Base-by-base conservation (phyloP, 1,284 basidiomycete genomes). In the Bondarzewia mesenterica region DNA sequence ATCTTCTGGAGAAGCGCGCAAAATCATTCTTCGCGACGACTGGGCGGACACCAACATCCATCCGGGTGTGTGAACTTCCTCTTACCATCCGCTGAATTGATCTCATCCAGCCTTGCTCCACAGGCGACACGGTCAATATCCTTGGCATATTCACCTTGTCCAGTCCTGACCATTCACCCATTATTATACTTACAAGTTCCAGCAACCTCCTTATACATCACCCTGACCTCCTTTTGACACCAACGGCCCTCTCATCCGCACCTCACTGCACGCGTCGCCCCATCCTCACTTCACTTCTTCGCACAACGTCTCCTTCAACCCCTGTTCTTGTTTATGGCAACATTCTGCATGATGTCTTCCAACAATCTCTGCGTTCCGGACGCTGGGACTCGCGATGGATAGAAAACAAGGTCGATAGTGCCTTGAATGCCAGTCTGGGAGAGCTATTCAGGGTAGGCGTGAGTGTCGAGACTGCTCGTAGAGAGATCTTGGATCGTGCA, bases 341-440 rank as follows among this genome's bases (percentile, higher is more conserved):
- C 55, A 82, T 96, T 60, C 73, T 95, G 3, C 93, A 97, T 58
- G 84, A 90, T 53, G 82, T 95, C 18, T 81, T 94, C 68, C 92
- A 97, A 61, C 69, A 72, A 0, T 91, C 89, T 54, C 68, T 96
- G 27, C 64, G 62, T 27, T 71, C 75, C 36, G 66, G 68, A 10
- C 64, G 65, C 21, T 89, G 86, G 85, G 82, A 82, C 43, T 71
- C 77, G 27, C 52, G 56, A 14, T 82, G 72, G 57, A 66, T 89
- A 3, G 70, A 81, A 15, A 63, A 68, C 26, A 70, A 74, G 50
- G 81, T 87, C 14, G 71, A 82, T 10, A 67, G 78, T 18, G 72
- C 74, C 0, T 66, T 85, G 2, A 61, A 67, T 22, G 69, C 69
- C 42, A 70, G 71, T 37, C 68, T 89, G 1, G 69, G 73, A 1